These are phyloP conservation scores for Pestalotiopsis sp. DNA, from an alignment of 2,329 filamentous ascomycete genomes.

Conservation along the genomic window DNA sequence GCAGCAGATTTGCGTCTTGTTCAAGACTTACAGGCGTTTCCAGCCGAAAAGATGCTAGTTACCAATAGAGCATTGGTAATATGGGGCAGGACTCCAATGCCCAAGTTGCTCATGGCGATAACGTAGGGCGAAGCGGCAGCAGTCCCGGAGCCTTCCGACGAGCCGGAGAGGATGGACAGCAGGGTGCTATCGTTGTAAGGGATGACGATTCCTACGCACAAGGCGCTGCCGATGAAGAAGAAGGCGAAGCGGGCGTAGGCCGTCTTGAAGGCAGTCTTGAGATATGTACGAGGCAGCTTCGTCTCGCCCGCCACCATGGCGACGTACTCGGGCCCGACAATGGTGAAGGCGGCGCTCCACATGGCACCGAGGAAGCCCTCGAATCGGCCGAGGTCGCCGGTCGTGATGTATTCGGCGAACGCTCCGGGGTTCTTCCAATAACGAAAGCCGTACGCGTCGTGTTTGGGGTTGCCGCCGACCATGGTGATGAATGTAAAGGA, in stretches of 20 bases:
- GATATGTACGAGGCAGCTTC: slow-evolving; percentile 53
- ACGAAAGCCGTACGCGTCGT: slow-evolving; percentile 72
- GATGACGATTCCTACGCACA: slow-evolving; percentile 62
- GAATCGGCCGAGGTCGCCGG: slow-evolving; percentile 64
- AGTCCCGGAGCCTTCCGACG: slow-evolving; percentile 10
- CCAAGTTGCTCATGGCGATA: slow-evolving; percentile 54
- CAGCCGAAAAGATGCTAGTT: slow-evolving; percentile 56
- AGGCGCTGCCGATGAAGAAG: slow-evolving; percentile 65
- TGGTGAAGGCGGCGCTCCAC: slow-evolving; percentile 55
- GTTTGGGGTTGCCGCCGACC: slow-evolving; percentile 73
- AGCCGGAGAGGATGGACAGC: slow-evolving; percentile 38
- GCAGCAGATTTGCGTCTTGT: slow-evolving; percentile 35
- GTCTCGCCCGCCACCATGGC: slow-evolving; percentile 48
- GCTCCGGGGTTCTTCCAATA: slow-evolving; percentile 66
- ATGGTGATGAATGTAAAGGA: slow-evolving; percentile 79
- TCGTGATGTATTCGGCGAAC: slow-evolving; percentile 62
- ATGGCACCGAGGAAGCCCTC: slow-evolving; percentile 64
- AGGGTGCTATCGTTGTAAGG: slow-evolving; percentile 57
- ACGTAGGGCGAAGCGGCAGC: slow-evolving; percentile 55
- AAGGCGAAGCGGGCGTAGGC: slow-evolving; percentile 63
- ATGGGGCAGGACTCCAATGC: slow-evolving; percentile 52
- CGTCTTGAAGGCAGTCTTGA: slow-evolving; percentile 63
- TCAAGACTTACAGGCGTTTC: slow-evolving; percentile 59
- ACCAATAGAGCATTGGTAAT: slow-evolving; percentile 62
- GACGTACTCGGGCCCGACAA: slow-evolving; percentile 62